Percentiles rank a stretch among this genome's conserved stretches.
Evolutionary conservation across 805 yeast species (phyloP).

Genomic region (Candida xiaguanensis): DNA sequence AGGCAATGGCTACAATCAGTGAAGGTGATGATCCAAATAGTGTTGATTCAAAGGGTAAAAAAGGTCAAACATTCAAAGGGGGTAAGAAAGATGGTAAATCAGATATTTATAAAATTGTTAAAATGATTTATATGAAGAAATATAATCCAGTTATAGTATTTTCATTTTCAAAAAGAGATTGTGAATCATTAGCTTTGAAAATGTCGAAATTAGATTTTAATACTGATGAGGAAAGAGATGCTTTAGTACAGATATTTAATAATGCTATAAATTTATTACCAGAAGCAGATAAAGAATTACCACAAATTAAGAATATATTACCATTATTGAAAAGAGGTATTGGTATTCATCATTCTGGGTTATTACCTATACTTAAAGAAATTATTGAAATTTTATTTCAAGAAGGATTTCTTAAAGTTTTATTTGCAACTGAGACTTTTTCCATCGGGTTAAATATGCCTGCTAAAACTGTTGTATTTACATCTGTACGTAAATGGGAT

Average conservation of each 20-base stretch:
- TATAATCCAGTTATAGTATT: constrained; percentile 98
- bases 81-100: constrained; percentile 73
- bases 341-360: constrained; percentile 97
- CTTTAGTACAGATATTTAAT: constrained; percentile 81
- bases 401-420: constrained; percentile 90
- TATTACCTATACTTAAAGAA: constrained; percentile 88
- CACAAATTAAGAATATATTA: constrained; percentile 88
- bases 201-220: constrained; percentile 96
- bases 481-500: constrained; percentile 97
- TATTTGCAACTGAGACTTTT: constrained; percentile 97
- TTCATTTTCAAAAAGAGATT: constrained; percentile 96
- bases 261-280: constrained; percentile 88
- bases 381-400: constrained; percentile 95
- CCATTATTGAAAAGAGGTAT: constrained; percentile 92
- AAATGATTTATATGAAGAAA: constrained; percentile 95
- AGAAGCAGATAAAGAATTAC: constrained; percentile 85
- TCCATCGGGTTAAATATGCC: constrained; percentile 99
- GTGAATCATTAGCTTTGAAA: constrained; percentile 89
- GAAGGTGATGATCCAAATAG: constrained; percentile 83
- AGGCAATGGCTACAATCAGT: constrained; percentile 92
- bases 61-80: constrained; percentile 82
- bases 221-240: constrained; percentile 88
- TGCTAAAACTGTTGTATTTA: constrained; percentile 97
- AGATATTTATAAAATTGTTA: constrained; percentile 93
- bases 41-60: constrained; percentile 60